Evolutionary conservation across 208 protist genomes (phyloP).

Genomic region (Trypanosoma melophagium): DNA sequence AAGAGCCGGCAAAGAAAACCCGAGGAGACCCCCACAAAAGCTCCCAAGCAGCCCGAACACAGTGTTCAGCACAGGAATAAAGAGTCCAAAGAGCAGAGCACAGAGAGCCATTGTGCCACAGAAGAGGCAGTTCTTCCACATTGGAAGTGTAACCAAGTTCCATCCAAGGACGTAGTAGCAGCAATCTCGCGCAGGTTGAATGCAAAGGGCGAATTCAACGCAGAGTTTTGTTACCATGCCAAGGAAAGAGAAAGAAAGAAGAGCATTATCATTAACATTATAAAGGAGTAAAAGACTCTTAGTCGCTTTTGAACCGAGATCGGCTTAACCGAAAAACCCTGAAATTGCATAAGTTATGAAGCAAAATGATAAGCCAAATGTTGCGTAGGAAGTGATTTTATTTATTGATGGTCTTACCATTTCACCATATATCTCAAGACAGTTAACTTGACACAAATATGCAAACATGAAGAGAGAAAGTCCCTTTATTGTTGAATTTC

Average conservation of each 20-base stretch:
- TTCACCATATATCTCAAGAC: slow-evolving; percentile 37
- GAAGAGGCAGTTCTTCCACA: slow-evolving; percentile 60
- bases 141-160: slow-evolving; percentile 51
- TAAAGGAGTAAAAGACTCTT: slow-evolving; percentile 52
- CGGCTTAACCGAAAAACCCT: slow-evolving; percentile 78
- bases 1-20: slow-evolving; percentile 84
- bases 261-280: slow-evolving; percentile 42
- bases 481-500: slow-evolving; percentile 20
- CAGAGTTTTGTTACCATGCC: slow-evolving; percentile 65
- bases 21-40: slow-evolving; percentile 73
- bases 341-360: slow-evolving; percentile 71
- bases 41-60: slow-evolving; percentile 81
- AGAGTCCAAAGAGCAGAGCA: slow-evolving; percentile 69
- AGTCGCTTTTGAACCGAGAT: slow-evolving; percentile 55
- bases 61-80: slow-evolving; percentile 69
- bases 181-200: slow-evolving; percentile 57
- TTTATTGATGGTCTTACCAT: slow-evolving; percentile 19
- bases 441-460: slow-evolving; percentile 40
- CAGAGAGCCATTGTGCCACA: slow-evolving; percentile 46
- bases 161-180: slow-evolving; percentile 58
- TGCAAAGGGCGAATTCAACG: slow-evolving; percentile 61
- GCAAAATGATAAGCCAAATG: slow-evolving; percentile 44
- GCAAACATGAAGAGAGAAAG: slow-evolving; percentile 43
- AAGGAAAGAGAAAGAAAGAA: slow-evolving; percentile 48
- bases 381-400: slow-evolving; percentile 37